Evolutionary conservation across 2,329 filamentous ascomycete genomes (phyloP).

Genomic region (Neobulgaria alba): DNA sequence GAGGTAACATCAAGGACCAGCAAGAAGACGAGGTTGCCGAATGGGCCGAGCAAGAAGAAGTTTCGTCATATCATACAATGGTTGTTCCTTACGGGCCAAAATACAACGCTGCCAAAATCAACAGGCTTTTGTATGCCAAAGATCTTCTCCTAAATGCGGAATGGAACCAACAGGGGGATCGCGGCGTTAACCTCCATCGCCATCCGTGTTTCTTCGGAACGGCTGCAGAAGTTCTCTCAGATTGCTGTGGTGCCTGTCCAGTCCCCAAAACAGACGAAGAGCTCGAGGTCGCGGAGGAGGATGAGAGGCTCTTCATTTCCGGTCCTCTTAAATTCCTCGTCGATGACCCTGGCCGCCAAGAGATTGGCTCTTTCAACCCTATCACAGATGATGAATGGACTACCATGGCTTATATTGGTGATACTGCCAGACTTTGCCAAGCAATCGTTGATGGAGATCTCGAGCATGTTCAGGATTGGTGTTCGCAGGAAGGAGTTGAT

Average conservation of each 20-base stretch:
- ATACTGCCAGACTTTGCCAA: conserved; percentile 68
- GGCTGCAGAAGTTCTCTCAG: conserved; percentile 63
- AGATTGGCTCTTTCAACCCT: conserved; percentile 67
- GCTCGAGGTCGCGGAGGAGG: conserved; percentile 59
- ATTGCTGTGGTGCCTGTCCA: conserved; percentile 78
- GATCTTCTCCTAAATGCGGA: conserved; percentile 78
- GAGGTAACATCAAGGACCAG: conserved; percentile 71
- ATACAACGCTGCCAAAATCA: conserved; percentile 61
- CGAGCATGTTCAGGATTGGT: conserved; percentile 63
- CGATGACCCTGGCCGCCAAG: conserved; percentile 73
- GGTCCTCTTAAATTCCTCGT: conserved; percentile 66
- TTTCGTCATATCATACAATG: conserved; percentile 73
- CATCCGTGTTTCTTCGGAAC: conserved; percentile 81
- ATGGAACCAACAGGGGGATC: conserved; percentile 71
- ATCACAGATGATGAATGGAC: conserved; percentile 80
- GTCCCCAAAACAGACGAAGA: conserved; percentile 62
- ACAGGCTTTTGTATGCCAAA: conserved; percentile 73
- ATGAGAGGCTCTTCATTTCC: conserved; percentile 67
- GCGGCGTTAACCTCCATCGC: conserved; percentile 70
- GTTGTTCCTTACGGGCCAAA: conserved; percentile 58
- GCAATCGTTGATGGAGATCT: conserved; percentile 70
- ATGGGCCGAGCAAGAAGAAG: conserved; percentile 68
- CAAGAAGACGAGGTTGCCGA: conserved; percentile 77
- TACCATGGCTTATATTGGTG: conserved; percentile 82
- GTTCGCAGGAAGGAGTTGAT: conserved; percentile 57